Conservation (phyloP, 176 grass and related monocot species). For the Puccinellia tenuiflora region DNA sequence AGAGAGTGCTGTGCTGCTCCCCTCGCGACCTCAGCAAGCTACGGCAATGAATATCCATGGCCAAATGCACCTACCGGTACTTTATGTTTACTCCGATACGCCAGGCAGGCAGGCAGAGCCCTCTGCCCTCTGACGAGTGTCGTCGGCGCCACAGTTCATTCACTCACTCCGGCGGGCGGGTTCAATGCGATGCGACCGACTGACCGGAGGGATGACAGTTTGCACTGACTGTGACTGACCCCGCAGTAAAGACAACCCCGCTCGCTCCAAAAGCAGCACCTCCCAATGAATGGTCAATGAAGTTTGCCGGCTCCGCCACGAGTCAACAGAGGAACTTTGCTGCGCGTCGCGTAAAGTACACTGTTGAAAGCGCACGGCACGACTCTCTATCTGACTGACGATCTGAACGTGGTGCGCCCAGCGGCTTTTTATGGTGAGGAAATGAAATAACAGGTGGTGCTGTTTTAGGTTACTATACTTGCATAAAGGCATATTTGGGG, state of each 20-base stretch:
- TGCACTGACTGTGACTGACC: neutral
- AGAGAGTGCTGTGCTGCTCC: too few relatives aligned
- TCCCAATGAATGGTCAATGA: neutral
- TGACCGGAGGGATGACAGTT: neutral
- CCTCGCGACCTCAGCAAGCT: neutral
- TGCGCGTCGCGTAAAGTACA: neutral
- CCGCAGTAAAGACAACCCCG: neutral
- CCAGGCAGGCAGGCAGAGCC: neutral
- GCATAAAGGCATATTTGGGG: too few relatives aligned
- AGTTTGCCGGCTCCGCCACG: neutral
- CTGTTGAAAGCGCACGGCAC: neutral
- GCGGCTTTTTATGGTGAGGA: neutral
- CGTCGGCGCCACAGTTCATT: neutral
- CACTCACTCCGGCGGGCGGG: neutral
- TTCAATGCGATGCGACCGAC: conserved; percentile 13
- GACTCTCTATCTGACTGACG: neutral
- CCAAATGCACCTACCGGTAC: neutral
- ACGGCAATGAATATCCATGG: neutral
- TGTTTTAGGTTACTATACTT: too few relatives aligned
- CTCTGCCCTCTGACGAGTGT: neutral
- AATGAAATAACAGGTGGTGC: too few relatives aligned
- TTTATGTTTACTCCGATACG: neutral
- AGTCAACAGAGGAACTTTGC: neutral
- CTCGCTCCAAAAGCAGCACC: neutral
- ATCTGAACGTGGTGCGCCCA: neutral